Percentiles rank a stretch among this genome's conserved stretches.
These are phyloP conservation scores for Xylaria sp. DNA, from an alignment of 2,329 filamentous ascomycete genomes.

Conservation along the genomic window DNA sequence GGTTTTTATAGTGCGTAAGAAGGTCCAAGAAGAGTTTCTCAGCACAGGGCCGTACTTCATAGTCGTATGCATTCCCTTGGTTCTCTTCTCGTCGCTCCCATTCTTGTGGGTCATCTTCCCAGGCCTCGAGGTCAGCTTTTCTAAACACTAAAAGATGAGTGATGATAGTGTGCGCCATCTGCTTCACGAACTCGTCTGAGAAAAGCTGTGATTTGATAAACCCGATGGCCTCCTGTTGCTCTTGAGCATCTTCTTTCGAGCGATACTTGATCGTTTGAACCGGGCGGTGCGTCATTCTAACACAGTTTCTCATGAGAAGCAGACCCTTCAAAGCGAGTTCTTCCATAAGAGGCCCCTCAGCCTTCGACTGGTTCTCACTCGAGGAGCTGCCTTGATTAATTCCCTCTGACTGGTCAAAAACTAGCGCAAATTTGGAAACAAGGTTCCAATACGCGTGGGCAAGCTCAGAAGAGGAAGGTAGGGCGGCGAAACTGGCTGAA, in stretches of 20 bases:
- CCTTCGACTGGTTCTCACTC: constrained; percentile 59
- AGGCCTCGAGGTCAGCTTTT: constrained; percentile 84
- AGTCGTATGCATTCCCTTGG: constrained; percentile 87
- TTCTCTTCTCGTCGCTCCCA: constrained; percentile 94
- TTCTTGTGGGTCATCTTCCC: constrained; percentile 94
- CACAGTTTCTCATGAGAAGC: constrained; percentile 81
- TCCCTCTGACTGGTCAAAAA: constrained; percentile 72
- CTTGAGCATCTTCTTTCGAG: constrained; percentile 77
- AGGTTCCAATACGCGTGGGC: constrained; percentile 88
- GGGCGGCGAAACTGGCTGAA: constrained; percentile 82
- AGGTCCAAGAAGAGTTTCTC: constrained; percentile 95
- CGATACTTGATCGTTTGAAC: constrained; percentile 86
- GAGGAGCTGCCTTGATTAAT: constrained; percentile 60
- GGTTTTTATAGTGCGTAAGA: constrained; percentile 85
- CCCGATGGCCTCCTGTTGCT: constrained; percentile 76
- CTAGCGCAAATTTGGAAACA: constrained; percentile 79
- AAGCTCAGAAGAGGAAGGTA: constrained; percentile 82
- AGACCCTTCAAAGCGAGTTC: constrained; percentile 85
- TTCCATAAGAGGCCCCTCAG: constrained; percentile 75
- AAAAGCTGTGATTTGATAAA: constrained; percentile 80
- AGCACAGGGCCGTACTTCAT: constrained; percentile 89
- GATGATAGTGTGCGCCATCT: constrained; percentile 86
- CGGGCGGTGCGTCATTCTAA: constrained; percentile 86
- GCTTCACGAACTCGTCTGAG: constrained; percentile 78
- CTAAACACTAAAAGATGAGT: constrained; percentile 90